Percentiles rank a stretch among this genome's conserved stretches.
Evolutionary conservation across 164 flowering plant genomes (phyloP).

Genomic region (Berberis thunbergii): DNA sequence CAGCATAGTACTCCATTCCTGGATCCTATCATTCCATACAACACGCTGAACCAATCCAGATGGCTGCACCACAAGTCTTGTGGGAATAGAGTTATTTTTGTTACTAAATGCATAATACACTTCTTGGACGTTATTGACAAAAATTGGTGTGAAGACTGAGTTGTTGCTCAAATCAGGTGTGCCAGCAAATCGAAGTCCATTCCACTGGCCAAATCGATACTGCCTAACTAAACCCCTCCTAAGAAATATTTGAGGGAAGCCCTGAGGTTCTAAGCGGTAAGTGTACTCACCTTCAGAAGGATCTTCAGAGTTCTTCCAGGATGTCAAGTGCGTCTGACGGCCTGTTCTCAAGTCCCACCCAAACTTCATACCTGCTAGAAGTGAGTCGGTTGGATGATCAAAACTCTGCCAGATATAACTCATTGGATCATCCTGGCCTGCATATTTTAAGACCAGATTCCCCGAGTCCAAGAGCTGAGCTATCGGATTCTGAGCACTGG

Average conservation of each 20-base stretch:
- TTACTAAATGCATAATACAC: background rate
- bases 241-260: background rate
- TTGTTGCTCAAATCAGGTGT: background rate
- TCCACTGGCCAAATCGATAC: background rate
- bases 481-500: background rate
- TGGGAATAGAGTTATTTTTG: background rate
- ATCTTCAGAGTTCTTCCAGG: background rate
- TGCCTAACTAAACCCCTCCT: background rate
- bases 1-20: background rate
- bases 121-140: background rate
- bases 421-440: background rate
- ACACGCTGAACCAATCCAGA: background rate
- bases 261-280: background rate
- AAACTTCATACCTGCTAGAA: background rate
- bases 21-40: background rate
- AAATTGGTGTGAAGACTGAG: background rate
- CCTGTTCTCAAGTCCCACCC: background rate
- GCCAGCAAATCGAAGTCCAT: background rate
- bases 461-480: slow-evolving; percentile 1
- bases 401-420: background rate
- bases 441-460: background rate
- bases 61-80: background rate
- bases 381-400: background rate
- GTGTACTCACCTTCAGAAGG: background rate
- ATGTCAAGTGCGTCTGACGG: background rate